Base-by-base conservation (phyloP, 2,329 filamentous ascomycete species). In the Arthroderma sp. region DNA sequence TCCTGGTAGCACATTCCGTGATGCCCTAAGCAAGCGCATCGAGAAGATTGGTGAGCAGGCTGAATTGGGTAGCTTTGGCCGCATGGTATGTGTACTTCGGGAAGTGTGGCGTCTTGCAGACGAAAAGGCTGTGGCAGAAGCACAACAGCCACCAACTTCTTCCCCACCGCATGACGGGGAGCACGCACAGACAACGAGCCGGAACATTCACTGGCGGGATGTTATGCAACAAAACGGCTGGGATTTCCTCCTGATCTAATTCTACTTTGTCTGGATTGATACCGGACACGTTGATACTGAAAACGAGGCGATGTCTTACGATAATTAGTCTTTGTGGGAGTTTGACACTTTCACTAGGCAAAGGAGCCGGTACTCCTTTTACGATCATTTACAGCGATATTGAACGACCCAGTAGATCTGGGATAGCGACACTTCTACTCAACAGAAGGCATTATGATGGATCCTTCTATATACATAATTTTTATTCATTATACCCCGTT, bases 211-310 rank as follows among this genome's bases (percentile, higher is more conserved):
- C 83, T 95, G 90, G 90, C 80, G 90, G 78, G 87, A 93, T 75
- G 83, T 91, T 71, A 95, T 95, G 89, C 83, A 82, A 75, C 82
- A 85, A 77, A 91, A 89, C 77, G 83, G 83, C 66, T 94, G 88
- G 89, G 88, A 95, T 73, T 91, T 88, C 76, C 78, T 95, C 73
- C 81, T 95, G 73, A 90, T 95, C 75, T 95, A 76, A 74, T 51
- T 51, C 6, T 33, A 33, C 11, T 44, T 25, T 44, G 19, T 4
- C 19, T 28, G 41, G 19, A 44, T 25, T 44, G 21, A 23, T 44
- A 23, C 39, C 11, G 21, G 19, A 21, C 19, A 43, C 41, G 28
- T 9, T 13, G 35, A 38, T n/a, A 38, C 44, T 51, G 28, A 17
- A 31, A 15, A 51, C 44, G 44, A 19, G 44, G 8, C 23, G 44